These are phyloP conservation scores for Nepenthes gracilis DNA, from an alignment of 148 eudicot species.

Conservation along the genomic window DNA sequence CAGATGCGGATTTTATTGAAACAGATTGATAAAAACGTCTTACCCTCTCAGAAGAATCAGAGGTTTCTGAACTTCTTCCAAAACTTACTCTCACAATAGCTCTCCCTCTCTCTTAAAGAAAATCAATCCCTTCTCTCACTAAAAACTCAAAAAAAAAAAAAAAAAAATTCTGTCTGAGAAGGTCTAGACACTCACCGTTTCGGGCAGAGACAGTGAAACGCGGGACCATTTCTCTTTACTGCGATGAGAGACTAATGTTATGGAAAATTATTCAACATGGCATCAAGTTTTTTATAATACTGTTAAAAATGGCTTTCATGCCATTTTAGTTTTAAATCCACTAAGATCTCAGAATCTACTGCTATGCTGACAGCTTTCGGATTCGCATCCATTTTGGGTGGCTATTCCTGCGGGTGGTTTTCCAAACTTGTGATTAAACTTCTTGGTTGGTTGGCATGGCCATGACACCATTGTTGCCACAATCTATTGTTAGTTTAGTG, in stretches of 20 bases:
- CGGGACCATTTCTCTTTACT: no score
- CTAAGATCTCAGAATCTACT: conserved; percentile 16
- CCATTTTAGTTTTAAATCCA: conserved; percentile 2
- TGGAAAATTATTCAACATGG: no score
- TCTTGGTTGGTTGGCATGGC: no score
- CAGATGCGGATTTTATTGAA: conserved; percentile 10
- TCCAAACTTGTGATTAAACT: no score
- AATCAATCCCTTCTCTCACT: conserved; percentile 12
- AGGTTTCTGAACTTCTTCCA: conserved; percentile 1
- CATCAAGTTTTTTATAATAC: not conserved
- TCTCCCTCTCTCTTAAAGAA: not conserved
- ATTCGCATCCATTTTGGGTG: conserved; percentile 9
- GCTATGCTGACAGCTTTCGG: conserved; percentile 10
- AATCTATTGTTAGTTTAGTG: no score
- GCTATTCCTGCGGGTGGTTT: no score
- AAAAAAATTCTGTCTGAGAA: not conserved
- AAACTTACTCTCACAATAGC: not conserved
- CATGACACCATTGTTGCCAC: no score
- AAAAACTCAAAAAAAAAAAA: not conserved
- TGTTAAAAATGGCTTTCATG: not conserved
- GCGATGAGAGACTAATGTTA: no score
- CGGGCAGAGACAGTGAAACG: no score
- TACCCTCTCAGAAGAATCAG: conserved; percentile 22
- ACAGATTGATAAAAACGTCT: conserved; percentile 11
- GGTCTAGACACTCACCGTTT: not conserved